phyloP scores from a whole-genome alignment of 1,284 basidiomycete genomes.

The Boletus hoseneyae region DNA sequence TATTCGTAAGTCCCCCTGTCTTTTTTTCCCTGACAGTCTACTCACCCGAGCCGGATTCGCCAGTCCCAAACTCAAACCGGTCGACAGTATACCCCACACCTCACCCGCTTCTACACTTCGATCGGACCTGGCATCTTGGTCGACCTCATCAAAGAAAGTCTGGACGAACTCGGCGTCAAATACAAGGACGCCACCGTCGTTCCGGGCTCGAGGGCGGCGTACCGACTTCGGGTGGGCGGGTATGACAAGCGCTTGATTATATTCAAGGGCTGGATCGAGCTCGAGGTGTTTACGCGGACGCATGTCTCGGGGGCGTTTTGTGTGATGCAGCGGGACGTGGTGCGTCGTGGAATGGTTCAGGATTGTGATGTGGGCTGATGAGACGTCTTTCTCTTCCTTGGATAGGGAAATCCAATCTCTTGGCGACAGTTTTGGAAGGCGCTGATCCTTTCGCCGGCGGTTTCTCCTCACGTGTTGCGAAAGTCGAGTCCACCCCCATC shows the following conservation, averaged over 20 bases:
- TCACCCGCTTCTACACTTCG: constrained; percentile 75
- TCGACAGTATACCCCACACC: constrained; percentile 59
- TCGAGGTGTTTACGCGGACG: constrained; percentile 53
- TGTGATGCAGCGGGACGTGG: constrained; percentile 62
- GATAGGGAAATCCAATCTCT: constrained; percentile 68
- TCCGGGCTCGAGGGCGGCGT: constrained; percentile 21
- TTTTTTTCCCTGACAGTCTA: background rate
- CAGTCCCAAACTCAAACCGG: constrained; percentile 77
- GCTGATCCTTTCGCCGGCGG: constrained; percentile 45
- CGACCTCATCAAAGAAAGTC: constrained; percentile 47
- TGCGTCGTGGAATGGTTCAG: constrained; percentile 29
- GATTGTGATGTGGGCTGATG: constrained; percentile 4
- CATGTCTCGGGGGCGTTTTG: constrained; percentile 56
- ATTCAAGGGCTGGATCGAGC: constrained; percentile 68
- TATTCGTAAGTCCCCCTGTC: constrained; percentile 46
- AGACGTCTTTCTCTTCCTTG: background rate
- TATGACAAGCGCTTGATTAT: constrained; percentile 55
- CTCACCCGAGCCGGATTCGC: background rate
- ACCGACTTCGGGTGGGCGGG: constrained; percentile 59
- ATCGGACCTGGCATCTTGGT: constrained; percentile 52
- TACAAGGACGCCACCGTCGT: constrained; percentile 40
- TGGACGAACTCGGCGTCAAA: constrained; percentile 49
- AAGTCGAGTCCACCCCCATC: constrained; percentile 2
- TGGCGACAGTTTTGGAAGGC: constrained; percentile 72
- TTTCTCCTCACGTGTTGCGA: constrained; percentile 57